phyloP scores from a whole-genome alignment of 305 asterid genomes.

The Solanum chacoense region DNA sequence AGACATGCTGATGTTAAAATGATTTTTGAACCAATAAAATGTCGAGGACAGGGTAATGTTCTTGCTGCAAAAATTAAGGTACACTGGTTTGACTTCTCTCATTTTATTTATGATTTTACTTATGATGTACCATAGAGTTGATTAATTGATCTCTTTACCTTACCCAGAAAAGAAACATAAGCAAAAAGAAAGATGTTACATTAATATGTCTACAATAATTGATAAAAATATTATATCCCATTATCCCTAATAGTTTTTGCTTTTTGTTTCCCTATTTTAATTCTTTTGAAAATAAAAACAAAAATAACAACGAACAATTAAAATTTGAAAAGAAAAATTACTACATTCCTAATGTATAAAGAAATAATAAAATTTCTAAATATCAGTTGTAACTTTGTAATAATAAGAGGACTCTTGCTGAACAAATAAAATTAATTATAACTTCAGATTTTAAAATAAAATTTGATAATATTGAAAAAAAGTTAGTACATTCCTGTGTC shows the following conservation, averaged over 20 bases:
- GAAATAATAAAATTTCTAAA: neutral
- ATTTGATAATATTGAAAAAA: neutral
- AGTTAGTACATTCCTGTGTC: neutral
- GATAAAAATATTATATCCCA: neutral
- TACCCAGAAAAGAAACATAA: neutral
- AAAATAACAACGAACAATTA: neutral
- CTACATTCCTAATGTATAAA: neutral
- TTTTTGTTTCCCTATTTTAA: neutral
- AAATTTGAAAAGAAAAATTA: neutral
- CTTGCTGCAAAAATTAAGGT: conserved; percentile 52
- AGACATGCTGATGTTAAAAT: conserved; percentile 21
- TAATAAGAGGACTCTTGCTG: neutral
- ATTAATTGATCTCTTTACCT: neutral
- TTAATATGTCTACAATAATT: neutral
- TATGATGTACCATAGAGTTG: neutral
- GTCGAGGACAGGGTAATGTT: conserved; percentile 37
- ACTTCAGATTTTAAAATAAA: neutral
- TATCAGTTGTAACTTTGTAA: neutral
- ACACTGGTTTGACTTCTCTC: neutral
- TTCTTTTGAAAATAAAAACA: neutral
- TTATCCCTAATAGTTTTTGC: neutral
- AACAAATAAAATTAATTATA: neutral
- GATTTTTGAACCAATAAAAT: conserved; percentile 17
- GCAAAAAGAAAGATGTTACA: neutral
- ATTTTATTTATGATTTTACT: neutral